Evolutionary conservation across 192 early-diverging fungal genomes (phyloP), one percentile per base, ranked within the genome.

Genomic region (Coemansia erecta): DNA sequence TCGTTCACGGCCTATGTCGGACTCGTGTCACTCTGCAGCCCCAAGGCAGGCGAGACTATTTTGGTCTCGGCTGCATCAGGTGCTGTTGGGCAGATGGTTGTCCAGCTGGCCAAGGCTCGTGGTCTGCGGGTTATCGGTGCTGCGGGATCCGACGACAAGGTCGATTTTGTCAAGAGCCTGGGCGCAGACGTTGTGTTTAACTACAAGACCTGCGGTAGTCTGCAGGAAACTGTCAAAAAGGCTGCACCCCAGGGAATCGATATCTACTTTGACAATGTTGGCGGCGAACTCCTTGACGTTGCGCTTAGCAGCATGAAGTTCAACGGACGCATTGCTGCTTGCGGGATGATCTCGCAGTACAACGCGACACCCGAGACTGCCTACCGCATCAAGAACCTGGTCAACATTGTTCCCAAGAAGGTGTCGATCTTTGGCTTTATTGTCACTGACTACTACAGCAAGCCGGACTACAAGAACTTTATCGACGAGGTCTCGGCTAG

Each of bases 181-280:
- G 88, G 88, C 9, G 90, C 89, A 42, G 92, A 97, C 70, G 90
- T 73, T 2, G 94, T 83, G 9, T 91, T 97, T 83, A 97, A 97
- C 82, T 97, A 97, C 88, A 97, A 94, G 76, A 93, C 84, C 7
- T 80, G 71, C 9, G 79, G 74, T n/a, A 58, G 62, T 35, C 46
- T 72, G 14, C 46, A 67, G 2, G 66, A 57, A 0, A 82, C 81
- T 17, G 82, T 96, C 17, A 75, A 59, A 24, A 67, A 87, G 68
- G 64, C 81, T 2, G 86, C 85, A 26, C 92, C 94, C 28, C 69
- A 88, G 8, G 92, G 94, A 43, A 83, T 95, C 52, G 93, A 95
- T 60, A 85, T 94, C 24, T 94, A 94, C 66, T 93, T 86, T 72
- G 91, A 94, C 56, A 85, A 90, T 46, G 89, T 94, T 23, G 89